phyloP scores from a whole-genome alignment of 2,329 filamentous ascomycete species.

The Intubia oerlemansii region DNA sequence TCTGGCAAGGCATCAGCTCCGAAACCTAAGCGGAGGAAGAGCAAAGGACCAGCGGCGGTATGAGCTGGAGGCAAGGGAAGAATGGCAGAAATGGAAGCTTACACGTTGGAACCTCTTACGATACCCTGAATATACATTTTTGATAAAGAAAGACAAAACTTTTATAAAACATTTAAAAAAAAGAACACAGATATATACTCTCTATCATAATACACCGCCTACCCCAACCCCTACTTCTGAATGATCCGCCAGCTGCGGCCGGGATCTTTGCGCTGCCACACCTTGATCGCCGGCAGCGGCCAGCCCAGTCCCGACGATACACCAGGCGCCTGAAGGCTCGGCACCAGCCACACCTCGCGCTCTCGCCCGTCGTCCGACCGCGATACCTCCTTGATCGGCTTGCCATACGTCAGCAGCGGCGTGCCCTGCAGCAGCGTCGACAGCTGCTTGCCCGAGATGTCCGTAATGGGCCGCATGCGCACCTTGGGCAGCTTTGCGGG shows the following conservation, averaged over 20 bases:
- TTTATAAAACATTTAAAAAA: too few species aligned
- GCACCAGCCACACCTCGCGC: constrained; percentile 67
- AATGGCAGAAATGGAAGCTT: too few species aligned
- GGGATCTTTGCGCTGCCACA: constrained; percentile 54
- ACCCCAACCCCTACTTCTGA: too few species aligned
- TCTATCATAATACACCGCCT: too few species aligned
- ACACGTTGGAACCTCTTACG: too few species aligned
- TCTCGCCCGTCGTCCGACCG: constrained; percentile 17
- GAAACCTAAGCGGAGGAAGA: constrained; percentile 27
- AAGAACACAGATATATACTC: too few species aligned
- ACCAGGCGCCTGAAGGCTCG: constrained; percentile 14
- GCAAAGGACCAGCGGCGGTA: constrained; percentile 13
- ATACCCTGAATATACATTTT: too few species aligned
- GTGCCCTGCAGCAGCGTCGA: constrained; percentile 66
- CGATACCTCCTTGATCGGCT: constrained; percentile 70
- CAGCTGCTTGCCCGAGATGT: constrained; percentile 55
- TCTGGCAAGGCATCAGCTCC: constrained; percentile 13
- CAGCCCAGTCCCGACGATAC: constrained; percentile 46
- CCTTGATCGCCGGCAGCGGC: constrained; percentile 69
- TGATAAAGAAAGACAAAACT: too few species aligned
- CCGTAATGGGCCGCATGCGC: constrained; percentile 72
- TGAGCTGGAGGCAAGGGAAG: too few species aligned
- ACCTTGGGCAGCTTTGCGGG: constrained; percentile 39
- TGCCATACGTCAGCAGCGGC: constrained; percentile 63
- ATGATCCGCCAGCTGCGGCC: too few species aligned